Conservation (phyloP, 2,329 filamentous ascomycete genomes). For the Calycina marina region DNA sequence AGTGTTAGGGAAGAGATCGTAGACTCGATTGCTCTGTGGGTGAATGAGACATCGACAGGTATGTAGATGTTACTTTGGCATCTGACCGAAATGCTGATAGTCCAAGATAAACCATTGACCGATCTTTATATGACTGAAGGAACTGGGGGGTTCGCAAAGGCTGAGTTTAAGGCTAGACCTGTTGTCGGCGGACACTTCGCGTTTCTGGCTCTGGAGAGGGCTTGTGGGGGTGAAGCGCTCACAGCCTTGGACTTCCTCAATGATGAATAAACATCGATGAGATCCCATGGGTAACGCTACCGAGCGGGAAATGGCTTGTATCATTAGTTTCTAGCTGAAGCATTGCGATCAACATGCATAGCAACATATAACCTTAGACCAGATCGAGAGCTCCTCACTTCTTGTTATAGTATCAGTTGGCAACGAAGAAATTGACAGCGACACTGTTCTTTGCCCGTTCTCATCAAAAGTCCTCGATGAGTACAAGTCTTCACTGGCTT, state of each 20-base stretch:
- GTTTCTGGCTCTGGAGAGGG: slow-evolving; percentile 66
- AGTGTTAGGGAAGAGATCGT: slow-evolving; percentile 57
- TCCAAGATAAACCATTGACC: slow-evolving; percentile 54
- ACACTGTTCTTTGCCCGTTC: too few relatives aligned
- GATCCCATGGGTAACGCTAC: too few relatives aligned
- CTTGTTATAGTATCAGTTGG: too few relatives aligned
- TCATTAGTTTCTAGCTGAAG: too few relatives aligned
- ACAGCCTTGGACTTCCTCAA: slow-evolving; percentile 39
- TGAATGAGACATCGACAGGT: slow-evolving; percentile 67
- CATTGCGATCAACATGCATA: too few relatives aligned
- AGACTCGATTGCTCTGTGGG: slow-evolving; percentile 60
- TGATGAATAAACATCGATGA: too few relatives aligned
- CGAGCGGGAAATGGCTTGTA: too few relatives aligned
- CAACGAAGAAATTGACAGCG: too few relatives aligned
- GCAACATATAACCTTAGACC: too few relatives aligned
- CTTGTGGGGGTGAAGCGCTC: slow-evolving; percentile 56
- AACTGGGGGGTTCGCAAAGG: slow-evolving; percentile 57
- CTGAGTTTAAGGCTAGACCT: slow-evolving; percentile 66
- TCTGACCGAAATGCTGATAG: slow-evolving; percentile 6
- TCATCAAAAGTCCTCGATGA: too few relatives aligned
- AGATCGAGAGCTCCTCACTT: too few relatives aligned
- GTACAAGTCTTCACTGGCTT: too few relatives aligned
- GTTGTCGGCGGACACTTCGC: slow-evolving; percentile 80
- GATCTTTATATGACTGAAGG: slow-evolving; percentile 76
- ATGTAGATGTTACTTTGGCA: slow-evolving; percentile 14